These are phyloP conservation scores for Ustilago lituana DNA, from an alignment of 1,284 basidiomycete species.

Conservation along the genomic window DNA sequence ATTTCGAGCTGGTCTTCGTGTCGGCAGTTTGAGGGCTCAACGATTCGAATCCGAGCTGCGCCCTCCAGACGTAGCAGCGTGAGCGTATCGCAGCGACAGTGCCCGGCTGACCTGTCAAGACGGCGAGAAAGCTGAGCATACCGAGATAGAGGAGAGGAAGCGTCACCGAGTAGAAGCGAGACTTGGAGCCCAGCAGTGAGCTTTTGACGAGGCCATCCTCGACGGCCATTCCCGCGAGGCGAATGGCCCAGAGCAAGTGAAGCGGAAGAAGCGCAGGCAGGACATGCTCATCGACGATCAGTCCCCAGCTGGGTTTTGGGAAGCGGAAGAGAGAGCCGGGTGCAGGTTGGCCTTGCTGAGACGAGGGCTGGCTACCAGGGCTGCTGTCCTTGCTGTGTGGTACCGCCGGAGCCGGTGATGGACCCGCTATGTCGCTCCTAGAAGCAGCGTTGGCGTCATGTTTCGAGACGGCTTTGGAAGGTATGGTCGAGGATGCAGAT, in stretches of 20 bases:
- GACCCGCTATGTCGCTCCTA: constrained; percentile 1
- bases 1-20: not conserved
- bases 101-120: constrained; percentile 21
- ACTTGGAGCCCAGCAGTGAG: constrained; percentile 30
- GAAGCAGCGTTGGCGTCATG: not conserved
- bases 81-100: constrained; percentile 6
- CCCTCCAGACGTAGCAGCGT: constrained; percentile 21
- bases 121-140: constrained; percentile 17
- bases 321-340: constrained; percentile 46
- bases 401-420: constrained; percentile 20
- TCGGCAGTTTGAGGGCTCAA: not conserved
- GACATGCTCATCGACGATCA: constrained; percentile 40
- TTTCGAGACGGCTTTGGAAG: not conserved
- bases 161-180: constrained; percentile 29
- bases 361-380: not conserved
- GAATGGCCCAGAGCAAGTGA: constrained; percentile 43
- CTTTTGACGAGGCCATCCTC: constrained; percentile 45
- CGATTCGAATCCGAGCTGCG: constrained; percentile 16
- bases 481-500: constrained; percentile 2
- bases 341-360: constrained; percentile 31
- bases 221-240: constrained; percentile 38
- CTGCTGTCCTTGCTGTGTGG: not conserved
- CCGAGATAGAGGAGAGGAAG: constrained; percentile 38
- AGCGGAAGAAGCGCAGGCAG: constrained; percentile 39
- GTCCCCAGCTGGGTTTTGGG: constrained; percentile 42